A percentile compares a stretch with the other conserved stretches of the same genome.
Conservation (phyloP, 208 protist species). For the Sergeia podlipaevii region DNA sequence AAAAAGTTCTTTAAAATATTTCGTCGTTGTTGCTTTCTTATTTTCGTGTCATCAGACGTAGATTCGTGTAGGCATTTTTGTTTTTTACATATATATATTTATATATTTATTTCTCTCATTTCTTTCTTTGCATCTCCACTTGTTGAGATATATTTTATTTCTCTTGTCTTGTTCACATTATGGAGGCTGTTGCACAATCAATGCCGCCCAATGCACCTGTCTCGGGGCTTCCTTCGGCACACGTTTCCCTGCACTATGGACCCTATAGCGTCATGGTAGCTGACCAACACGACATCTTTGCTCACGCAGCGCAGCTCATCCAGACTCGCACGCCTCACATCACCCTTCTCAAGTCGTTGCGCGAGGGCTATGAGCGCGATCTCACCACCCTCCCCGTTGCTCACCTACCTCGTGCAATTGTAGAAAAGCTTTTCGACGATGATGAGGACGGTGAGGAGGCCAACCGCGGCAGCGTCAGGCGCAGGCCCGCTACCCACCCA, state of each 20-base stretch:
- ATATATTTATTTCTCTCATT: too few species aligned
- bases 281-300: constrained; percentile 13
- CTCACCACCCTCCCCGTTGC: constrained; percentile 1
- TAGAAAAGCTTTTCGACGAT: constrained; percentile 1
- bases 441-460: constrained; percentile 8
- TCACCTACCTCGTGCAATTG: background rate
- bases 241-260: constrained; percentile 14
- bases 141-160: too few species aligned
- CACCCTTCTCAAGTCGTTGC: too few species aligned
- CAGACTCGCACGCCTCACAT: background rate
- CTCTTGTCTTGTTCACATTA: too few species aligned
- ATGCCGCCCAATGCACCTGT: too few species aligned
- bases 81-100: too few species aligned
- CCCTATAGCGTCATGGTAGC: constrained; percentile 3
- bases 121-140: too few species aligned
- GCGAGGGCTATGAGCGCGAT: background rate
- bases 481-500: background rate
- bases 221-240: too few species aligned
- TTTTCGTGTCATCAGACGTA: background rate
- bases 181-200: too few species aligned
- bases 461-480: background rate
- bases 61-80: too few species aligned
- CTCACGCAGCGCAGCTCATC: constrained; percentile 7
- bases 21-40: constrained; percentile 2
- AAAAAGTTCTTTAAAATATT: too few species aligned